phyloP scores from a whole-genome alignment of 495 filamentous ascomycete species.

The Hypoxylon crocopeplum region DNA sequence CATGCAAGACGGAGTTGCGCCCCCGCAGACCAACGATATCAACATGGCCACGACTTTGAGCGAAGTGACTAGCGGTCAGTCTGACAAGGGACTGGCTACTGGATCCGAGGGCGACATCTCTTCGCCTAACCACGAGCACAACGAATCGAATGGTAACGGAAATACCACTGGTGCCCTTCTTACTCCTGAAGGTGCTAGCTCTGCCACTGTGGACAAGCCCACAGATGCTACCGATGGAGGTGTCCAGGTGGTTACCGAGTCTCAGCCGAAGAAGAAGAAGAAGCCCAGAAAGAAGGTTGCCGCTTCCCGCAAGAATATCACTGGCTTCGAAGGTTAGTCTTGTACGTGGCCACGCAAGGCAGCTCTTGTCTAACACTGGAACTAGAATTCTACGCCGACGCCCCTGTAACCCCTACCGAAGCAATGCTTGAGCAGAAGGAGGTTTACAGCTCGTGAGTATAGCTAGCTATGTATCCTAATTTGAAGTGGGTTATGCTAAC shows the following conservation, averaged over 20 bases:
- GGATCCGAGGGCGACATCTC: not conserved
- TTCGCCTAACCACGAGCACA: not conserved
- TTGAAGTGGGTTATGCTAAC: slow-evolving; percentile 25
- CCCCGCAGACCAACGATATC: slow-evolving; percentile 8
- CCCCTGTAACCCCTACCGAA: slow-evolving; percentile 75
- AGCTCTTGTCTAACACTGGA: slow-evolving; percentile 1
- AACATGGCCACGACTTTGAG: not conserved
- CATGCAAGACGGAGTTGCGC: slow-evolving; percentile 2
- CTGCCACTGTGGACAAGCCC: not conserved
- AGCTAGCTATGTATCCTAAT: too few species aligned
- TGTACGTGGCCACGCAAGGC: not conserved
- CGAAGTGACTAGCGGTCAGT: slow-evolving; percentile 26
- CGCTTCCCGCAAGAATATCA: slow-evolving; percentile 37
- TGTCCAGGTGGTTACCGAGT: not conserved
- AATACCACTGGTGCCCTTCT: not conserved
- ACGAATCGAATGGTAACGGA: slow-evolving; percentile 5
- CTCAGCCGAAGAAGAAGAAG: slow-evolving; percentile 43
- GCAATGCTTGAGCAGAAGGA: slow-evolving; percentile 61
- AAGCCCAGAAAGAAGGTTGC: slow-evolving; percentile 41
- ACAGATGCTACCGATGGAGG: not conserved
- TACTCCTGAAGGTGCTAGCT: slow-evolving; percentile 1
- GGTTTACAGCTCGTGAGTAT: slow-evolving; percentile 61
- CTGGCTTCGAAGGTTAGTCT: slow-evolving; percentile 54
- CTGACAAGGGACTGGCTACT: not conserved
- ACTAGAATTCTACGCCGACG: slow-evolving; percentile 74